A percentile compares a stretch with the other conserved stretches of the same genome.
These are phyloP conservation scores for Chrysoporthe austroafricana DNA, from an alignment of 2,329 filamentous ascomycete genomes.

Conservation along the genomic window DNA sequence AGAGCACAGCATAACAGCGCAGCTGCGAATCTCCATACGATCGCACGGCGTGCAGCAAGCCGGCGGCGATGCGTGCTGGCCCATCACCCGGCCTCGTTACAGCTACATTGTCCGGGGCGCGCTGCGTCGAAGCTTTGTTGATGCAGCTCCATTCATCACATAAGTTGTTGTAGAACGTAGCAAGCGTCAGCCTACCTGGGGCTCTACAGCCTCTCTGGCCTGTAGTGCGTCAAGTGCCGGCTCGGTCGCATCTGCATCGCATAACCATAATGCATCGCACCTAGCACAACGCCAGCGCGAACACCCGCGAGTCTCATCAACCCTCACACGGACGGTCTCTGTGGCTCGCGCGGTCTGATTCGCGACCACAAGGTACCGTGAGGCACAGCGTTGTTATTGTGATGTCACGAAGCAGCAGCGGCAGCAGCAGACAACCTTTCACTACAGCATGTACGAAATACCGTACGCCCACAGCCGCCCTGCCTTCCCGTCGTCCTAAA, in stretches of 20 bases:
- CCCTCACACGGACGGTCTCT: background rate
- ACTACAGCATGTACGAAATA: slow-evolving; percentile 9
- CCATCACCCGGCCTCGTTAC: slow-evolving; percentile 12
- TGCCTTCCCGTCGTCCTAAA: slow-evolving; percentile 21
- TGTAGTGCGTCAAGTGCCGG: slow-evolving; percentile 14
- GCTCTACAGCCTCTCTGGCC: slow-evolving; percentile 14
- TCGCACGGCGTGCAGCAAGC: slow-evolving; percentile 17
- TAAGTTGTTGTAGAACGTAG: slow-evolving; percentile 7
- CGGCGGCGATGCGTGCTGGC: background rate
- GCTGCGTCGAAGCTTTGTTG: slow-evolving; percentile 3
- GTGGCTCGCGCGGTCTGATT: background rate
- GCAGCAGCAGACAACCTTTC: background rate
- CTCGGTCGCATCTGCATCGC: slow-evolving; percentile 18
- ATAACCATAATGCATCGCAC: slow-evolving; percentile 11
- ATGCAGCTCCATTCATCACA: background rate
- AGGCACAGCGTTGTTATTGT: background rate
- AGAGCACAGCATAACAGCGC: background rate
- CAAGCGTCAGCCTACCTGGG: slow-evolving; percentile 1
- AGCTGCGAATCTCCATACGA: slow-evolving; percentile 4
- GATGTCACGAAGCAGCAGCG: background rate
- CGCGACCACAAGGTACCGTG: background rate
- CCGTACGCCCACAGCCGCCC: slow-evolving; percentile 2
- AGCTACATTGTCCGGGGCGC: slow-evolving; percentile 21
- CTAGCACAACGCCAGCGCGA: background rate
- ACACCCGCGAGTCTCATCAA: background rate